Evolutionary conservation across 805 yeast genomes (phyloP).

Genomic region (Deakozyma indianensis): DNA sequence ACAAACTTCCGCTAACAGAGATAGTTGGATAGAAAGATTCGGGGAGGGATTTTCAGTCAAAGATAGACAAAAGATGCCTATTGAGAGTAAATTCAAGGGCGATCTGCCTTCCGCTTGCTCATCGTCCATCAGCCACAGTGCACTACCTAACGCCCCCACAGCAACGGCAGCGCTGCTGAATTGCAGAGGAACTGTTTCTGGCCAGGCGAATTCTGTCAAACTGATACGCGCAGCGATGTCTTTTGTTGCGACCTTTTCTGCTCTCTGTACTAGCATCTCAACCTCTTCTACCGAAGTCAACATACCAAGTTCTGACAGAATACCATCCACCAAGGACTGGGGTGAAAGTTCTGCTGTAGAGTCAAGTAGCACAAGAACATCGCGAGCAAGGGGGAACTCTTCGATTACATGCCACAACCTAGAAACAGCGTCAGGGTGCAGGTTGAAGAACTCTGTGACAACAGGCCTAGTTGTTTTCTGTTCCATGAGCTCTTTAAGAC

Average conservation of each 20-base stretch:
- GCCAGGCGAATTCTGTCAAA: conserved; percentile 1
- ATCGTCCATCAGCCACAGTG: background rate
- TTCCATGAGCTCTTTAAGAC: background rate
- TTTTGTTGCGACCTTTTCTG: conserved; percentile 26
- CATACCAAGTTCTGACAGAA: background rate
- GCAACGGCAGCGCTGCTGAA: background rate
- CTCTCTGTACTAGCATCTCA: conserved; percentile 11
- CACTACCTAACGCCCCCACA: background rate
- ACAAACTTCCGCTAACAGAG: background rate
- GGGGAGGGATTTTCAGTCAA: background rate
- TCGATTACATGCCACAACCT: background rate
- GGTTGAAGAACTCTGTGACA: background rate
- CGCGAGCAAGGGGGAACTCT: background rate
- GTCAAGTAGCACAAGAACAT: background rate
- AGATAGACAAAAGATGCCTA: background rate
- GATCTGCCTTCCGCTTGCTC: background rate
- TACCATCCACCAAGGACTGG: background rate
- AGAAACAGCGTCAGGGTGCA: background rate
- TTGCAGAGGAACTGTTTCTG: background rate
- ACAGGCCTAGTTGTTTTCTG: background rate
- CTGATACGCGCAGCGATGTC: background rate
- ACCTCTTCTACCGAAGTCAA: background rate
- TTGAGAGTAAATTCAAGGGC: background rate
- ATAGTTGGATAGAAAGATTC: background rate
- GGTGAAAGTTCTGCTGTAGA: background rate